Evolutionary conservation across 2,329 filamentous ascomycete species (phyloP), one percentile per base, ranked within the genome.

Genomic region (Botrytis elliptica): DNA sequence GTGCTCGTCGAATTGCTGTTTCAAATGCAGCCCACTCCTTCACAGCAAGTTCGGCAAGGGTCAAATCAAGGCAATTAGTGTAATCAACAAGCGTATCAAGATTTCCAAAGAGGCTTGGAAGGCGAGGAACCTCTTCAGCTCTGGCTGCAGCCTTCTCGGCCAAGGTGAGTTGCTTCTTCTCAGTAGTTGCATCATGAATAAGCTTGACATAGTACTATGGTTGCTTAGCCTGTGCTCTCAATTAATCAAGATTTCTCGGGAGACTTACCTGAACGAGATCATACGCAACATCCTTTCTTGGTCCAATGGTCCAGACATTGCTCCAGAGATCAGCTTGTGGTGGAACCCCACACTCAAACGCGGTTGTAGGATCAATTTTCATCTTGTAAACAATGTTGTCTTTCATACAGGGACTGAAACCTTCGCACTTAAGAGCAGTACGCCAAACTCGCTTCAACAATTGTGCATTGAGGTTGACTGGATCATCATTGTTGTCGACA

Each of bases 371-470:
- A 0, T 78, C 60, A 75, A 88, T 77, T 25, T 80, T 79, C 4
- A 82, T 82, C n/a, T 84, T 70, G 70, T 77, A 84, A 10, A 86
- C 84, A 75, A 91, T 83, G 76, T 88, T 86, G 77, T 90, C 87
- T 81, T 91, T 91, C 83, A 89, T 87, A n/a, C 85, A 75, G 1
- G 87, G 83, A 5, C 87, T 89, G 79, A 92, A 91, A 2, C 89
- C 90, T 2, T 86, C 84, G 78, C 90, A 92, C 4, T 82, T 81
- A 82, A 91, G 85, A 33, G 86, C 86, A 2, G 88, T 84, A 16
- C 81, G 82, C 60, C 85, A 82, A 44, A 91, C 82, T 18, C 89
- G 87, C 75, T 85, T 84, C 46, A 88, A 82, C 0, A 92, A 84
- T 78, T 86, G 85, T 0, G 77, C 74, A n/a, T 84, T 89, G 33